phyloP scores from a whole-genome alignment of 805 yeast genomes.

The Ogataea ganodermae region DNA sequence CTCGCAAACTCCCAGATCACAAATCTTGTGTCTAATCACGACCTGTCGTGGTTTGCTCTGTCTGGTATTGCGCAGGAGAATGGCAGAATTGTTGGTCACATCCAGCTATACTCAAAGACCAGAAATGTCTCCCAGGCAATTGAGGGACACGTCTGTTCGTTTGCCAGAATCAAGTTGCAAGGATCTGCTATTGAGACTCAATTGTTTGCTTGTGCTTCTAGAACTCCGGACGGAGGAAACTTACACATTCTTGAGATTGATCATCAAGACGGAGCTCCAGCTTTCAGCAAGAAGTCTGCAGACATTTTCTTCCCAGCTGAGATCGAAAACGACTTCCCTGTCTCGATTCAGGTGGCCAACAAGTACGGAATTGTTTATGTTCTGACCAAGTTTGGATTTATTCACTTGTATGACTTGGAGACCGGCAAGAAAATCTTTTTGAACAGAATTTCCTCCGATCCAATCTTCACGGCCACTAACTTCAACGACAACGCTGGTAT shows the following conservation, averaged over 20 bases:
- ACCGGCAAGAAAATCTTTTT: constrained; percentile 90
- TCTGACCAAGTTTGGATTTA: constrained; percentile 94
- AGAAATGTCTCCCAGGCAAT: constrained; percentile 94
- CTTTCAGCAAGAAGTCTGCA: constrained; percentile 82
- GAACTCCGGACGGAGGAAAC: constrained; percentile 79
- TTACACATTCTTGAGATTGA: constrained; percentile 95
- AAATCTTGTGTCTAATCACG: constrained; percentile 80
- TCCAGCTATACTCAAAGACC: constrained; percentile 85
- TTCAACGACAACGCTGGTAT: constrained; percentile 79
- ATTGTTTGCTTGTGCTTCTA: constrained; percentile 90
- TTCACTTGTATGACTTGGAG: constrained; percentile 92
- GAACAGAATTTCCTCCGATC: constrained; percentile 94
- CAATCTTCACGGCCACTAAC: constrained; percentile 85
- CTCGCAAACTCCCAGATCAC: constrained; percentile 84
- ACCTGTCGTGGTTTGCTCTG: constrained; percentile 88
- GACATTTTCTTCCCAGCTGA: constrained; percentile 97
- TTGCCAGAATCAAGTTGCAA: constrained; percentile 73
- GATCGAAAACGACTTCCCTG: constrained; percentile 95
- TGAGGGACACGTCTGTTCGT: constrained; percentile 95
- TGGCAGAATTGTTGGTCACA: constrained; percentile 93
- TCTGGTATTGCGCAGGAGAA: constrained; percentile 94
- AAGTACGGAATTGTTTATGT: constrained; percentile 85
- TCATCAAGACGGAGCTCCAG: constrained; percentile 83
- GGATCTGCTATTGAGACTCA: constrained; percentile 78
- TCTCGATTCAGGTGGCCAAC: constrained; percentile 82